phyloP scores from a whole-genome alignment of 73 alveolate species.

The Paramecium pentaurelia region DNA sequence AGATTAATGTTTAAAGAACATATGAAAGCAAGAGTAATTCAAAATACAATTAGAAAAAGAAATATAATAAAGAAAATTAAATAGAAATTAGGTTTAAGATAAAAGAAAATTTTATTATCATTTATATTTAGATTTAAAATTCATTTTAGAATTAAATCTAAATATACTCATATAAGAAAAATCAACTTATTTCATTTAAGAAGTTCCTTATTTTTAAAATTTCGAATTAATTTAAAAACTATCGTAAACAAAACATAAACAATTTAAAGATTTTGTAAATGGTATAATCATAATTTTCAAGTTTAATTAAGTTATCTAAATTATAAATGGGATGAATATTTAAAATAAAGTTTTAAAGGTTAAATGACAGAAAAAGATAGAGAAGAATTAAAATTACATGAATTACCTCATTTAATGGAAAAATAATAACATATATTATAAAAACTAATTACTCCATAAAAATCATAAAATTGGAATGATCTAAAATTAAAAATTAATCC shows the following conservation, averaged over 20 bases:
- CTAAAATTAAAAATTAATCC: background rate
- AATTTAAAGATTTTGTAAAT: background rate
- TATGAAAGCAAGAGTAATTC: conserved; percentile 30
- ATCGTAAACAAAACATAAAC: background rate
- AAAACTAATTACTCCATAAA: background rate
- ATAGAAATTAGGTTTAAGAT: background rate
- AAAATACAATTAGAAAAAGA: conserved; percentile 42
- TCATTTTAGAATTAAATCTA: background rate
- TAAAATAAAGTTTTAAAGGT: background rate
- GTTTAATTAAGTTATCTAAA: background rate
- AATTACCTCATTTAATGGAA: background rate
- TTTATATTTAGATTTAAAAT: background rate
- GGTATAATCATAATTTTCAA: background rate
- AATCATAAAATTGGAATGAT: background rate
- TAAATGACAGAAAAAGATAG: background rate
- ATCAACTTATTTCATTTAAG: background rate
- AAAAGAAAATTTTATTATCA: background rate
- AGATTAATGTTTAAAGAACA: conserved; percentile 25
- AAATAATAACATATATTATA: background rate
- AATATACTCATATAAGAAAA: conserved; percentile 20
- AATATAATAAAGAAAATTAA: conserved; percentile 20
- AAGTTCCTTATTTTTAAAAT: background rate
- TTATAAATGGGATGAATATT: conserved; percentile 15
- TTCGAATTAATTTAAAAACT: background rate
- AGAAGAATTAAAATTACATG: background rate